Evolutionary conservation across 345 rosid genomes (phyloP), one percentile per base, ranked within the genome.

Genomic region (Syzygium grande): DNA sequence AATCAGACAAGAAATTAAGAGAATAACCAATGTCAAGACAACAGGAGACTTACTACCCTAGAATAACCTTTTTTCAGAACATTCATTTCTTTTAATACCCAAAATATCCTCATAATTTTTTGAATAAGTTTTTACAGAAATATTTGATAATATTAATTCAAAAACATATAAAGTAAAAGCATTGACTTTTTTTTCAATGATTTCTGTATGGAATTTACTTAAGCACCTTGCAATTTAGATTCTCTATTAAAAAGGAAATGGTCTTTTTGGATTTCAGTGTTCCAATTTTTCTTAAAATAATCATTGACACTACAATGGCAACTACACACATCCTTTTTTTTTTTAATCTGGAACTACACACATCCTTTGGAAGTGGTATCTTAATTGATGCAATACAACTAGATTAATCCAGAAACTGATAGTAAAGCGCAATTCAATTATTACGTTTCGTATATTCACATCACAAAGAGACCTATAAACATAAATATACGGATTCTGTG

Each of bases 1-100:
- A 92, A 90, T 86, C 38, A 88, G 25, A 27, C 43, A 89, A 59
- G n/a, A 61, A 73, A 22, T 61, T 84, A 79, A 80, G 29, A 21
- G 29, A 85, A 21, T 23, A 78, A 80, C n/a, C 86, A 34, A 49
- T 38, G 49, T 73, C 83, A 73, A 73, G 83, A 73, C 83, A 73
- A 73, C 49, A 38, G 49, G 79, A 73, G 83, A 38, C 83, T 73
- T 13, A 73, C 49, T 38, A 38, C 49, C 49, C 83, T 73, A 38
- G 19, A 38, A 73, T 34, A 13, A 38, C 49, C 4, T 10, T 19
- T 30, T 30, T 30, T 19, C 25, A 38, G 83, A 73, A 73, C 49
- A 73, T 73, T 25, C 3, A 73, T 73, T 34, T 3, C 83, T 73
- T 34, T 73, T 2, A 38, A 38, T 22, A 21, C 83, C 2, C 0